Evolutionary conservation across 164 flowering plant genomes (phyloP), one percentile per base, ranked within the genome.

Genomic region (Stephania japonica): DNA sequence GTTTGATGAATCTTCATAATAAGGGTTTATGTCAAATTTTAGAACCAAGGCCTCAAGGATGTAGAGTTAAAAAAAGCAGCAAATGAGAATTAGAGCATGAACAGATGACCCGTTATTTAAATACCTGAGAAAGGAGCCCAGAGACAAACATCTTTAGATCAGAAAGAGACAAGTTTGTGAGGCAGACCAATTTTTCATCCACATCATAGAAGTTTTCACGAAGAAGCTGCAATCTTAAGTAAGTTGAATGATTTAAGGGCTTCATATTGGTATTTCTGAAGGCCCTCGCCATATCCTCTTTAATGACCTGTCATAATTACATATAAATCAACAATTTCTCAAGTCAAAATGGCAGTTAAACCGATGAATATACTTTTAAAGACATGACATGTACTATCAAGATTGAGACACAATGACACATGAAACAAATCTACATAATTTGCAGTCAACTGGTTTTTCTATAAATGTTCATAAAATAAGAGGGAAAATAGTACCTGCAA

Each of bases 241-340:
- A 95, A 4, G 97, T 79, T 41, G 98, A 86, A 81, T 96, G 99
- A 75, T 70, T 85, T 53, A 90, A 77, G 72, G 99, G 98, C 84
- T 89, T 96, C 87, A 96, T 91, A 71, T 96, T 96, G 67, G 94
- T 75, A 68, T 96, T 96, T 81, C 84, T 93, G 65, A 89, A 80
- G 65, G 78, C 78, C 79, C 99, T 90, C 82, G 87, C 93, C 90
- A 90, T 74, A 71, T 88, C 85, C 83, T 96, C 99, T 85, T 91
- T 93, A 70, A 96, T 87, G 69, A 93, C 92, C 99, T 95, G 86
- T 73, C 50, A 78, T 24, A 43, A 70, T 67, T 72, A 74, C 67
- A 43, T 9, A 19, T 67, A 50, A 75, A 62, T 66, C 23, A 41
- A 41, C 38, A 3, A 18, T n/a, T 13, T 13, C 41, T n/a, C 6